Percentiles rank a stretch among this genome's conserved stretches.
These are phyloP conservation scores for Macrophomina pseudophaseolina DNA, from an alignment of 2,329 filamentous ascomycete species.

Conservation along the genomic window DNA sequence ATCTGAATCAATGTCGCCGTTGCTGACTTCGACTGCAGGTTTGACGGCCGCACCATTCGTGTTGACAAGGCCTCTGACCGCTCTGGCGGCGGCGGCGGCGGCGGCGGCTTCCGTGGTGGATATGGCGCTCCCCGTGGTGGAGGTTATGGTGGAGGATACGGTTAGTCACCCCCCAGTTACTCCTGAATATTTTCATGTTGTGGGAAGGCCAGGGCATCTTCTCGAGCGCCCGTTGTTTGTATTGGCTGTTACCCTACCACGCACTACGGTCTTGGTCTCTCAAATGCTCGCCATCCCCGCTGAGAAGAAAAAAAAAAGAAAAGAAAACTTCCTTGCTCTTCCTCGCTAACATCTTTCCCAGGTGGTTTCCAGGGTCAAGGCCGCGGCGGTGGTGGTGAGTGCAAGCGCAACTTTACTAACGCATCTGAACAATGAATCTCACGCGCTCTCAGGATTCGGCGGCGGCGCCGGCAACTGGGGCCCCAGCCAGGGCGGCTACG, in stretches of 20 bases:
- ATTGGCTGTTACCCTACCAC: neutral
- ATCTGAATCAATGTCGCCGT: constrained; percentile 1
- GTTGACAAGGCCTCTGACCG: constrained; percentile 93
- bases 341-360: constrained; percentile 32
- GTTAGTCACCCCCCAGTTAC: constrained; percentile 29
- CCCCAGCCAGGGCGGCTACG: constrained; percentile 38
- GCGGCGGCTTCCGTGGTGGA: constrained; percentile 40
- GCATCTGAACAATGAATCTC: neutral
- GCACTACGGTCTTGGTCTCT: neutral
- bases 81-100: constrained; percentile 57
- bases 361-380: constrained; percentile 31
- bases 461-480: constrained; percentile 37
- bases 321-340: constrained; percentile 9
- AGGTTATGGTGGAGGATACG: constrained; percentile 35
- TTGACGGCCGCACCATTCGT: constrained; percentile 91
- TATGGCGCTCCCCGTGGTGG: constrained; percentile 36
- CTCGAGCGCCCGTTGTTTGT: neutral
- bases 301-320: neutral
- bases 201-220: neutral
- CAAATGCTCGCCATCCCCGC: neutral
- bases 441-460: constrained; percentile 17
- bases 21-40: constrained; percentile 58
- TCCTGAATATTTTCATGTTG: neutral
- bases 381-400: constrained; percentile 31
- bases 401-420: neutral